Evolutionary conservation across 106 monocot genomes (phyloP), one percentile per base, ranked within the genome.

Genomic region (Posidonia australis): DNA sequence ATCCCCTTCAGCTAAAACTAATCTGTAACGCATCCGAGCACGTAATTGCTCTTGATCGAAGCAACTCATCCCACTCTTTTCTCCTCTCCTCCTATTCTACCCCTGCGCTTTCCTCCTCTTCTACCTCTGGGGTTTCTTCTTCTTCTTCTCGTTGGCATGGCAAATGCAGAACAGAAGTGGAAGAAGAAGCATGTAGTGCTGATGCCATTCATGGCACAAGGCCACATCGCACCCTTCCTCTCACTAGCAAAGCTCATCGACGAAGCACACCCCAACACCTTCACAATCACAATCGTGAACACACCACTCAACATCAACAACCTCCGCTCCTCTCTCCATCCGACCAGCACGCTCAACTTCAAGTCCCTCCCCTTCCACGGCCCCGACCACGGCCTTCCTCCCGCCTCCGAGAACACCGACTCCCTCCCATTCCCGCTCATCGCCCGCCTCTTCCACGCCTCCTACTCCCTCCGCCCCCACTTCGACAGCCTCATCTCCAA

Each of bases 151-250:
- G n/a, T n/a, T n/a, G n/a, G n/a, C 20, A 54, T 54, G 54, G 25
- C 10, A 54, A 26, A 12, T 1, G 11, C 20, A 13, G 59, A 17
- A 30, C 9, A 16, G 14, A 4, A 16, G 29, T 7, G 9, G 52
- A 17, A 17, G 20, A 53, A 62, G 6, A 46, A 52, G n/a, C 77
- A 76, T 71, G 67, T 71, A 19, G 29, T 80, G 2, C 11, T 81
- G 30, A 19, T 81, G 28, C 81, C 77, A 0, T 81, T 29, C 72
- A 52, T 77, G 77, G 77, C 81, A 1, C 77, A 81, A 44, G 81
- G 77, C 68, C 81, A 81, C 63, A 22, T 81, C 51, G 68, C 44
- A 17, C 77, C 81, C n/a, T 77, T 70, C 74, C 41, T 86, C 24
- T 17, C 58, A 28, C 59, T 86, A 3, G 86, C 82, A 58, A 53